phyloP scores from a whole-genome alignment of 495 filamentous ascomycete genomes.

The Neurospora sp. region DNA sequence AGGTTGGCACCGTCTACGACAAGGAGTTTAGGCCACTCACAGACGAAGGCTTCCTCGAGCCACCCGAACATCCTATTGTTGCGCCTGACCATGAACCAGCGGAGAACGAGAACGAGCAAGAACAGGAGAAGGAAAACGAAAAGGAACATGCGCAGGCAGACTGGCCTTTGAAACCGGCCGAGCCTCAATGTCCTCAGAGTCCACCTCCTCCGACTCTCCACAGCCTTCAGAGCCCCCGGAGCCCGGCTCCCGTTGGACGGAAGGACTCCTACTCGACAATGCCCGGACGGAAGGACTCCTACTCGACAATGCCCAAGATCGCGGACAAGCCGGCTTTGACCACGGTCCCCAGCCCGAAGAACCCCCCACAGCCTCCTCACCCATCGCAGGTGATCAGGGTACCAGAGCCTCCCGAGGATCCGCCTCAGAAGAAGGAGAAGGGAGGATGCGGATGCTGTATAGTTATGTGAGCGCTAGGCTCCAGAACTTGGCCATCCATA shows the following conservation, averaged over 20 bases:
- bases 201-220: background rate
- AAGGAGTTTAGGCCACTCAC: constrained; percentile 72
- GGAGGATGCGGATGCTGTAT: constrained; percentile 44
- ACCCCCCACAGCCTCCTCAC: constrained; percentile 17
- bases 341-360: constrained; percentile 28
- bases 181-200: constrained; percentile 18
- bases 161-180: constrained; percentile 33
- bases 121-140: constrained; percentile 25
- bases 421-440: constrained; percentile 31
- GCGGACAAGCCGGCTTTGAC: constrained; percentile 29
- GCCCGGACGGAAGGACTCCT: constrained; percentile 43
- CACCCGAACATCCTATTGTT: constrained; percentile 24
- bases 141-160: constrained; percentile 30
- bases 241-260: constrained; percentile 32
- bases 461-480: constrained; percentile 35
- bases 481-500: background rate
- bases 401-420: constrained; percentile 28
- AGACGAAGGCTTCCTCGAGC: constrained; percentile 39
- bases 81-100: constrained; percentile 4
- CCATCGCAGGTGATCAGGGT: constrained; percentile 16
- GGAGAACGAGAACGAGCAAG: constrained; percentile 11
- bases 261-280: constrained; percentile 46
- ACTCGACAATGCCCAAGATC: constrained; percentile 50
- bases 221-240: constrained; percentile 7
- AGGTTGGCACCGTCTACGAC: constrained; percentile 71